A percentile compares a stretch with the other conserved stretches of the same genome.
These are phyloP conservation scores for Heracleum sosnowskyi DNA, from an alignment of 129 eudicot species.

Conservation along the genomic window DNA sequence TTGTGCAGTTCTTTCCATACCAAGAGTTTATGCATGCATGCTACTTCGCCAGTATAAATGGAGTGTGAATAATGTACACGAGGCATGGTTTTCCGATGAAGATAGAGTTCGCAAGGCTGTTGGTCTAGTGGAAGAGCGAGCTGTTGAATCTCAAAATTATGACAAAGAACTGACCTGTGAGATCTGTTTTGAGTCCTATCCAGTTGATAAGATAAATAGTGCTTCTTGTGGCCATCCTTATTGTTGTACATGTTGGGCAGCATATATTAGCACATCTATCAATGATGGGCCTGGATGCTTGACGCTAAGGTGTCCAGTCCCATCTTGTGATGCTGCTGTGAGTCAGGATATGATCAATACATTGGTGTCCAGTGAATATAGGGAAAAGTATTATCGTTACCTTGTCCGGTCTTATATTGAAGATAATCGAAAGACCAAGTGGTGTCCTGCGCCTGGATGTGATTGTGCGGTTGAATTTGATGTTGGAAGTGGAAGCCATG, in stretches of 20 bases:
- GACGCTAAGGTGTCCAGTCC: constrained; percentile 29
- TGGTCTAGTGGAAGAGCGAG: constrained; percentile 53
- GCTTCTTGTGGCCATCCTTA: constrained; percentile 84
- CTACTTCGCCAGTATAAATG: constrained; percentile 74
- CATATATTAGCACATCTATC: constrained; percentile 28
- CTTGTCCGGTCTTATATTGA: constrained; percentile 92
- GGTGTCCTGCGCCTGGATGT: constrained; percentile 99
- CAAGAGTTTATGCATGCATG: constrained; percentile 69
- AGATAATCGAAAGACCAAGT: constrained; percentile 85
- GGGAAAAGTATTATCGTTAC: constrained; percentile 38
- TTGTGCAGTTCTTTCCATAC: constrained; percentile 62
- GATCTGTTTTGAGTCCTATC: constrained; percentile 70
- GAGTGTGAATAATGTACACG: constrained; percentile 77
- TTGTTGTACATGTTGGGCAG: constrained; percentile 75
- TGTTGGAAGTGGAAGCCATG: constrained; percentile 79
- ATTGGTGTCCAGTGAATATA: constrained; percentile 3
- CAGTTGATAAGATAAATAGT: constrained; percentile 30
- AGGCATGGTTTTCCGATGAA: constrained; percentile 96
- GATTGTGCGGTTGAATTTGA: constrained; percentile 84
- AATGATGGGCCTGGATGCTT: constrained; percentile 29
- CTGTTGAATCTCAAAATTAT: constrained; percentile 28
- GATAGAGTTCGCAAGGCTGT: constrained; percentile 72
- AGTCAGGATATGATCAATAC: constrained; percentile 8
- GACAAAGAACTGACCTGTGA: constrained; percentile 60
- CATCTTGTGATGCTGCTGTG: constrained; percentile 19